Conservation (phyloP, 257 asterid genomes). For the Gentiana straminea region DNA sequence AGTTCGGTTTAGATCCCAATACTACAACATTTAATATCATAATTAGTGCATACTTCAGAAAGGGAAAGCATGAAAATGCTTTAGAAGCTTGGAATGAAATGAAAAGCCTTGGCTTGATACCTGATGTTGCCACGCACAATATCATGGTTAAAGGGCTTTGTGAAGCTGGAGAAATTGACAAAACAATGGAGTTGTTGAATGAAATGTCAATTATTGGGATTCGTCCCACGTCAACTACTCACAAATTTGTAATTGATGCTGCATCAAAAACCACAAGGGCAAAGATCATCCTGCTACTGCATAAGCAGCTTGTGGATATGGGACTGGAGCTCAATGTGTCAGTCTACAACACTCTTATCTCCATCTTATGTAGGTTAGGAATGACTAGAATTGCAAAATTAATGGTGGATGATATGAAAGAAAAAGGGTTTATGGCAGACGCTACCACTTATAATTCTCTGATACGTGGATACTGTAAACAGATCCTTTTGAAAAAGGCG, state of each 20-base stretch:
- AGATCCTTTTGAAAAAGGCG: slow-evolving; percentile 49
- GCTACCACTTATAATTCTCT: slow-evolving; percentile 63
- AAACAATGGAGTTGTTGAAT: slow-evolving; percentile 48
- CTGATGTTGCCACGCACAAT: slow-evolving; percentile 54
- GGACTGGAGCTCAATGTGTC: slow-evolving; percentile 50
- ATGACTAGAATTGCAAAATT: slow-evolving; percentile 71
- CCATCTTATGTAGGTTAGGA: slow-evolving; percentile 55
- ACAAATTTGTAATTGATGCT: slow-evolving; percentile 49
- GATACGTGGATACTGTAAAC: slow-evolving; percentile 71
- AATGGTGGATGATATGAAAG: slow-evolving; percentile 53
- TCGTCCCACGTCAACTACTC: slow-evolving; percentile 43
- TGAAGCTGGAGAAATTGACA: slow-evolving; percentile 42
- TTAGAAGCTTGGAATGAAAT: slow-evolving; percentile 50
- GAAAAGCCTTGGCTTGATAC: slow-evolving; percentile 46
- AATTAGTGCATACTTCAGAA: slow-evolving; percentile 57
- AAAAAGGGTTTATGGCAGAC: slow-evolving; percentile 58
- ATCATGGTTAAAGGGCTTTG: slow-evolving; percentile 67
- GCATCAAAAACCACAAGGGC: slow-evolving; percentile 54
- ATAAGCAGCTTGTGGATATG: slow-evolving; percentile 47
- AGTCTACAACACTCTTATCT: slow-evolving; percentile 46
- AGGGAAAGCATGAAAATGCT: slow-evolving; percentile 54
- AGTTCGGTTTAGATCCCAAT: slow-evolving; percentile 60
- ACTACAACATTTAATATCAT: slow-evolving; percentile 60
- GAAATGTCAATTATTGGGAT: slow-evolving; percentile 43
- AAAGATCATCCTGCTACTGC: slow-evolving; percentile 48